These are phyloP conservation scores for Chlamydomonas applanata DNA, from an alignment of 139 green algal species.

Conservation along the genomic window DNA sequence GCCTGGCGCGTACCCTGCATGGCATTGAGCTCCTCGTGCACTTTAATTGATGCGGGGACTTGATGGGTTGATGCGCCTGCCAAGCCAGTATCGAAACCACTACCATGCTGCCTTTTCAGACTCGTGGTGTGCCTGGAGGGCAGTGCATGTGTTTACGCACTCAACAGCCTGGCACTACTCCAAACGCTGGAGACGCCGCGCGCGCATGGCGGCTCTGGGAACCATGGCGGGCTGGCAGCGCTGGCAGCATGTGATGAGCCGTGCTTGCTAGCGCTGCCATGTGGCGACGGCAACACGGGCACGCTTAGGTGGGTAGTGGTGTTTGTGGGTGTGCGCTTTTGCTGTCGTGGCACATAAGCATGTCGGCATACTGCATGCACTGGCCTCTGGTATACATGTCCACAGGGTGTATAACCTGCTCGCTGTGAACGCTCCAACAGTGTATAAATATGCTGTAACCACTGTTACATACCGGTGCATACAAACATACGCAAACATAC, in stretches of 20 bases:
- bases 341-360: too few relatives aligned
- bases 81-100: slow-evolving; percentile 45
- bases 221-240: slow-evolving; percentile 30
- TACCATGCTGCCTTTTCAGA: too few relatives aligned
- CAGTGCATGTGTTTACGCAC: slow-evolving; percentile 1
- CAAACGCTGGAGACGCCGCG: slow-evolving; percentile 3
- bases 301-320: slow-evolving; percentile 6
- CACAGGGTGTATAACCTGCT: too few relatives aligned
- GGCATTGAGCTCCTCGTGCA: slow-evolving; percentile 20
- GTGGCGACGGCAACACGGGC: background rate
- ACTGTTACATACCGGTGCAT: too few relatives aligned
- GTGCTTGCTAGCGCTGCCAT: slow-evolving; percentile 70
- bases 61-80: slow-evolving; percentile 51
- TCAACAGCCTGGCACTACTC: slow-evolving; percentile 8
- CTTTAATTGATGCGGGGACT: slow-evolving; percentile 71
- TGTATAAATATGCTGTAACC: too few relatives aligned
- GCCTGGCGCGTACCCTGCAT: too few relatives aligned
- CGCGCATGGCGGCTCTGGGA: slow-evolving; percentile 1
- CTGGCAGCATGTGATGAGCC: slow-evolving; percentile 51
- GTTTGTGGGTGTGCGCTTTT: too few relatives aligned
- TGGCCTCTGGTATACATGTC: too few relatives aligned
- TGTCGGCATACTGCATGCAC: too few relatives aligned
- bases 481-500: too few relatives aligned
- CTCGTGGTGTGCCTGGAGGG: too few relatives aligned
- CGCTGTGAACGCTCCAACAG: too few relatives aligned